A percentile compares a stretch with the other conserved stretches of the same genome.
Conservation (phyloP, 257 asterid species). For the Penstemon newberryi region DNA sequence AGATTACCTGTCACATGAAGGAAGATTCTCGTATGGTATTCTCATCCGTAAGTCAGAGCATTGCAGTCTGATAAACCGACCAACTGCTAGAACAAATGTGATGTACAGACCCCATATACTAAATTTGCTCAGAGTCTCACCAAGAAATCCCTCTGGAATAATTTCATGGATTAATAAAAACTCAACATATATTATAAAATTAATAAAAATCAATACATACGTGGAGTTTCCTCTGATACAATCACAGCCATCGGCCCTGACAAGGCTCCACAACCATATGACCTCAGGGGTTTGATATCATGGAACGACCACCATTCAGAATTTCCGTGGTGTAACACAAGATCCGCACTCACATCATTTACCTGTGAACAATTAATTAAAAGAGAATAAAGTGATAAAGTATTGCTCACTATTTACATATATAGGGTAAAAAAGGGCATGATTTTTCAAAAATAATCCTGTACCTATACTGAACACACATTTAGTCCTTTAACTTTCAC, state of each 20-base stretch:
- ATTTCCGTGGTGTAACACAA: slow-evolving; percentile 61
- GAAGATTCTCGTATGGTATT: slow-evolving; percentile 98
- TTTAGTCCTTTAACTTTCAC: too few species aligned
- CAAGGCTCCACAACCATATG: slow-evolving; percentile 62
- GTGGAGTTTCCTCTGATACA: slow-evolving; percentile 98
- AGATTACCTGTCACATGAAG: slow-evolving; percentile 96
- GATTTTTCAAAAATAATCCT: too few species aligned
- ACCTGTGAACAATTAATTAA: slow-evolving; percentile 43
- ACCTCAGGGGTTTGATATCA: slow-evolving; percentile 54
- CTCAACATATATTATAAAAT: not conserved
- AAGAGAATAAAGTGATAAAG: not conserved
- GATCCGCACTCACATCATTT: slow-evolving; percentile 75
- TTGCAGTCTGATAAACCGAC: slow-evolving; percentile 93
- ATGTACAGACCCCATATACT: slow-evolving; percentile 99
- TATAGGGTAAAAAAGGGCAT: too few species aligned
- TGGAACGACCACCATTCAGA: slow-evolving; percentile 94
- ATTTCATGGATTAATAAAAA: slow-evolving; percentile 21
- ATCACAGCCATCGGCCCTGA: slow-evolving; percentile 93
- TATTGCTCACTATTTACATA: too few species aligned
- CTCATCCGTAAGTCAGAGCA: slow-evolving; percentile 97
- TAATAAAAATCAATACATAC: slow-evolving; percentile 47
- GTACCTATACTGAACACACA: too few species aligned
- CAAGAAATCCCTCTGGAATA: slow-evolving; percentile 94
- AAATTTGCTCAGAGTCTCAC: slow-evolving; percentile 98
- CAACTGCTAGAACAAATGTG: slow-evolving; percentile 98